Conservation (phyloP, 139 green algal genomes). For the Haematococcus sp. region DNA sequence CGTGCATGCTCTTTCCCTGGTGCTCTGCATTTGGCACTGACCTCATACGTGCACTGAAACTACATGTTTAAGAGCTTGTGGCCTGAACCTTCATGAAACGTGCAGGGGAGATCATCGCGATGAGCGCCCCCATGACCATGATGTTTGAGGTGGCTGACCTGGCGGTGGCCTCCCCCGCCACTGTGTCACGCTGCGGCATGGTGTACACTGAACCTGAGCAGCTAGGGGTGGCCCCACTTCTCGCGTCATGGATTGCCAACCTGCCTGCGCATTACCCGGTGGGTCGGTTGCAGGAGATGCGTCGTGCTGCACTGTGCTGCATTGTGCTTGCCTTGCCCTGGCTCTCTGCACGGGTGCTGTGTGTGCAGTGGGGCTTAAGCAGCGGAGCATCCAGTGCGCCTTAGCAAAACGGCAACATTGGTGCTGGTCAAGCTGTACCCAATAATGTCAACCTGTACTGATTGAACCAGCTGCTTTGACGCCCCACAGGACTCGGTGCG, state of each 20-base stretch:
- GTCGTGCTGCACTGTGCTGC: not conserved
- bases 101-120: slow-evolving; percentile 56
- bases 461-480: too few species aligned
- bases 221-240: slow-evolving; percentile 60
- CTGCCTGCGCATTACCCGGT: slow-evolving; percentile 10
- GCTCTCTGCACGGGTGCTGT: not conserved
- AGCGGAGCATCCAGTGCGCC: too few species aligned
- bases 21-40: too few species aligned
- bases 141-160: slow-evolving; percentile 76
- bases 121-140: slow-evolving; percentile 65
- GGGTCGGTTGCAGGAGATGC: not conserved
- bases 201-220: slow-evolving; percentile 77
- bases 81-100: too few species aligned
- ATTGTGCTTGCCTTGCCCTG: not conserved
- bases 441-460: not conserved
- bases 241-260: slow-evolving; percentile 50
- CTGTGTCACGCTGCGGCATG: slow-evolving; percentile 66
- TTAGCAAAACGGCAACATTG: too few species aligned
- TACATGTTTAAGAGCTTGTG: too few species aligned
- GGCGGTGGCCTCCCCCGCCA: slow-evolving; percentile 47
- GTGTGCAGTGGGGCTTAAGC: not conserved
- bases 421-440: not conserved
- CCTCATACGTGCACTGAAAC: too few species aligned
- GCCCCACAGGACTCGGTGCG: not conserved
- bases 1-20: too few species aligned